These are phyloP conservation scores for Xylaria sp. DNA, from an alignment of 2,329 filamentous ascomycete species.

Conservation along the genomic window DNA sequence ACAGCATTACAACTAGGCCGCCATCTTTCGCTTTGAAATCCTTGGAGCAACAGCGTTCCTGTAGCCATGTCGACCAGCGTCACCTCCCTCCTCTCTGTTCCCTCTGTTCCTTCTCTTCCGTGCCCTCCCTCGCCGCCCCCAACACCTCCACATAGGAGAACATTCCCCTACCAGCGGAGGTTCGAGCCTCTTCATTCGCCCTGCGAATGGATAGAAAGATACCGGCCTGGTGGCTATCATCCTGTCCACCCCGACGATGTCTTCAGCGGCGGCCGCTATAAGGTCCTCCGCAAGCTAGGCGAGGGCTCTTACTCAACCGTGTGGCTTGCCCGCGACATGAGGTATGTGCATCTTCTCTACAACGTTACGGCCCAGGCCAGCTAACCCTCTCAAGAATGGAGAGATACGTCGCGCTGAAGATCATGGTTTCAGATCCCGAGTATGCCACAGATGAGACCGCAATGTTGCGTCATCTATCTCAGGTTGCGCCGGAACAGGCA, in stretches of 20 bases:
- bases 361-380: no score
- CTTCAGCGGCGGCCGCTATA: constrained; percentile 44
- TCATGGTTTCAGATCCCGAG: constrained; percentile 31
- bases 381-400: not conserved
- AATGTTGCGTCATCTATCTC: constrained; percentile 36
- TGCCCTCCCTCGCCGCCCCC: constrained; percentile 24
- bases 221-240: constrained; percentile 47
- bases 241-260: constrained; percentile 45
- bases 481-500: constrained; percentile 32
- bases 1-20: no score
- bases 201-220: constrained; percentile 46
- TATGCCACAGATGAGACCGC: constrained; percentile 36
- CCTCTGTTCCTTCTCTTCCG: no score
- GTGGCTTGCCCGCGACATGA: constrained; percentile 47
- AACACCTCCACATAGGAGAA: constrained; percentile 29
- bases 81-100: no score
- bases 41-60: no score
- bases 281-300: constrained; percentile 47
- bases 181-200: constrained; percentile 43
- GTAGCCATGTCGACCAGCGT: no score
- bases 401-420: constrained; percentile 46
- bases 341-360: constrained; percentile 33
- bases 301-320: constrained; percentile 45
- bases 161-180: constrained; percentile 37
- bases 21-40: no score